Base-by-base conservation (phyloP, 139 green algal species). In the Volvox africanus region DNA sequence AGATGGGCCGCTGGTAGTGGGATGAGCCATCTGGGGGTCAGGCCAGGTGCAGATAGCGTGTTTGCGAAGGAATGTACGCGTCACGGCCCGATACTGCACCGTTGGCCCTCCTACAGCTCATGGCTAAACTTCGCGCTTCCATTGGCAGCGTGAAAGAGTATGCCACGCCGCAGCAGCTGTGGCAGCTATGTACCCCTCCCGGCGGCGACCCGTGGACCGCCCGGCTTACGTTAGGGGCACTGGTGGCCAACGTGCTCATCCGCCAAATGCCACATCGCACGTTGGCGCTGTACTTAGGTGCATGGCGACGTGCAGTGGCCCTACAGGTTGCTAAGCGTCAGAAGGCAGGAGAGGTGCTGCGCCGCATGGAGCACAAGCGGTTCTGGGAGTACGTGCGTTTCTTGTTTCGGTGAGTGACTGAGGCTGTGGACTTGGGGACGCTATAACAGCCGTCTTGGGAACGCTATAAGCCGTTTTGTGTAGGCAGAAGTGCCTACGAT, bases 81-180 rank as follows among this genome's bases (percentile, higher is more conserved):
- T 55, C 44, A 55, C 44, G 5, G 5, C 44, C 5, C 44, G 44
- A 14, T 55, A 55, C 9, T 55, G 44, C 44, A 55, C 44, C 44
- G 44, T 55, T 55, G 44, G 44, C 44, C 18, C 37, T 24, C n/a
- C 9, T 65, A 0, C 91, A 91, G 87, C 61, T 92, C 18, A 37
- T 92, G 22, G 19, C 61, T 12, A 62, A 61, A 62, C 92, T 94
- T 61, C 92, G 92, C 24, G 90, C 82, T 36, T 89, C 68, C 76
- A 94, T 94, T 82, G 86, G 89, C 50, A 78, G 87, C 83, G 37
- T 94, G 2, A 88, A 90, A 35, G 92, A 94, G 81, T 90, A 88
- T n/a, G 82, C 91, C 73, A 91, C 78, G 2, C 90, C 92, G 12
- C 81, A 92, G 75, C 87, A 91, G 82, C 79, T 94, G 76, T 93